Evolutionary conservation across 2,329 filamentous ascomycete genomes (phyloP).

Genomic region (Magnaporthales sp.): DNA sequence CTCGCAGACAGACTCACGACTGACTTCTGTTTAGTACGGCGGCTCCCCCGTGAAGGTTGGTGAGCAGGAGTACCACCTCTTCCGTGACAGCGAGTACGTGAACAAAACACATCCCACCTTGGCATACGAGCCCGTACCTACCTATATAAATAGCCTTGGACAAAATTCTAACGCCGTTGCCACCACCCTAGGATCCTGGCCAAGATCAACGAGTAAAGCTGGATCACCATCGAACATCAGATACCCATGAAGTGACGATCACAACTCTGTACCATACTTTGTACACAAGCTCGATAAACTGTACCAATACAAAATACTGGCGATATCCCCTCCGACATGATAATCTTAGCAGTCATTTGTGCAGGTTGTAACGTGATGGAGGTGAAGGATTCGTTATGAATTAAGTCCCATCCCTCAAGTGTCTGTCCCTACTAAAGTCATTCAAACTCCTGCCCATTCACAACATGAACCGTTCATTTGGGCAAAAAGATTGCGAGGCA

Average conservation of each 20-base stretch:
- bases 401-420: background rate
- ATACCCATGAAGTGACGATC: conserved; percentile 17
- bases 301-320: conserved; percentile 5
- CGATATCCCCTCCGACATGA: background rate
- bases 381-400: background rate
- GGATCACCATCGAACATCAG: conserved; percentile 16
- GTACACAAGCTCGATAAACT: conserved; percentile 2
- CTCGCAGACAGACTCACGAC: background rate
- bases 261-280: conserved; percentile 7
- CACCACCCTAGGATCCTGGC: conserved; percentile 68
- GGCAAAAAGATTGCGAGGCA: no score
- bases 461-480: no score
- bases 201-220: conserved; percentile 95
- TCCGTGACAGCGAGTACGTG: conserved; percentile 95
- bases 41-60: conserved; percentile 95
- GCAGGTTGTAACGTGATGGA: background rate
- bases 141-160: background rate
- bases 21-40: conserved; percentile 57
- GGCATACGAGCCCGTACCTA: background rate
- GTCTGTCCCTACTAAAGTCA: no score
- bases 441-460: no score
- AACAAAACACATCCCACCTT: conserved; percentile 1
- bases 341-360: background rate
- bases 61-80: conserved; percentile 91
- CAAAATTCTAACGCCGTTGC: background rate